Evolutionary conservation across 441 rosid species (phyloP).

Genomic region (Capsella rubella): DNA sequence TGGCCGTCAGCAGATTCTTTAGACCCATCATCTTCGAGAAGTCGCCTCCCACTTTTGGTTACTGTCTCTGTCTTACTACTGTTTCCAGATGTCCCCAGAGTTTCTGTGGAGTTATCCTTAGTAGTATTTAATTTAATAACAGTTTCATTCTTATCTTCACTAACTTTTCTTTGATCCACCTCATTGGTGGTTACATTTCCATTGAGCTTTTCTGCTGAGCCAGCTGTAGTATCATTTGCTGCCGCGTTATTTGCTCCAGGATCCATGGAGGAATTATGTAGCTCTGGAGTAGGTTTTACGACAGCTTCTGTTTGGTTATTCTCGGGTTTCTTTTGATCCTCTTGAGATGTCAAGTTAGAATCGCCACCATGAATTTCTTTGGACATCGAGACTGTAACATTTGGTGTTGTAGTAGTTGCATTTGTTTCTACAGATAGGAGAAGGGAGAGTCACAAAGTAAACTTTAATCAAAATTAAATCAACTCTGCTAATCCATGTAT

Average conservation of each 20-base stretch:
- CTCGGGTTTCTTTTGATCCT: conserved; percentile 50
- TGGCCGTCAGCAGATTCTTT: conserved; percentile 56
- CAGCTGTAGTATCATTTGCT: conserved; percentile 50
- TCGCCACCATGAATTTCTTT: conserved; percentile 43
- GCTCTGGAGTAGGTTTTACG: conserved; percentile 50
- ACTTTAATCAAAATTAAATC: conserved; percentile 25
- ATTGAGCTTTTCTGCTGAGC: conserved; percentile 45
- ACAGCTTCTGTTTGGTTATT: conserved; percentile 52
- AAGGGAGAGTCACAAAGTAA: conserved; percentile 38
- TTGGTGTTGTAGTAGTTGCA: conserved; percentile 55
- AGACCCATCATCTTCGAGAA: conserved; percentile 71
- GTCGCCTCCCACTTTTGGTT: conserved; percentile 69
- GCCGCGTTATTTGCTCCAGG: conserved; percentile 42
- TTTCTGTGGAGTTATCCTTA: conserved; percentile 52
- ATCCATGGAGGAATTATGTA: conserved; percentile 49
- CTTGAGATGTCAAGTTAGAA: conserved; percentile 52
- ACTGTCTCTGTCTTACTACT: conserved; percentile 51
- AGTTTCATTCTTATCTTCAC: conserved; percentile 48
- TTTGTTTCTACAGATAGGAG: conserved; percentile 58
- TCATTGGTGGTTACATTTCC: conserved; percentile 46
- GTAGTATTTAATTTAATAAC: conserved; percentile 54
- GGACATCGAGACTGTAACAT: conserved; percentile 47
- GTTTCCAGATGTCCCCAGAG: conserved; percentile 46
- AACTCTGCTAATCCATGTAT: conserved; percentile 31
- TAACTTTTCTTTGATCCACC: conserved; percentile 51